These are phyloP conservation scores for Candida ascalaphidarum DNA, from an alignment of 805 yeast species.

Conservation along the genomic window DNA sequence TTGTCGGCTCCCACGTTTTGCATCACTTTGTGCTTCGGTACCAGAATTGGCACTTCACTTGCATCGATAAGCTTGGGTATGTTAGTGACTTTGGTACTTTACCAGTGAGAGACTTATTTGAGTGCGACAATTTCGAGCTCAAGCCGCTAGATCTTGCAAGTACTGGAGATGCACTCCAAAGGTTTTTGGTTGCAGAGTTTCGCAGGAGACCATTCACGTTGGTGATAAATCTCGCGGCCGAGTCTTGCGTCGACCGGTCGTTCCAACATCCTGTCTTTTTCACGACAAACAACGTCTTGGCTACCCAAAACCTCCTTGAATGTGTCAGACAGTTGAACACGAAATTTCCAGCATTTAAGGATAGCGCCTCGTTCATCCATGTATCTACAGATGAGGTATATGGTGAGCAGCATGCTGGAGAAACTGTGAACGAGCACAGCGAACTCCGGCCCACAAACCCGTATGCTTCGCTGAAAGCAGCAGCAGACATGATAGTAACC, in stretches of 20 bases:
- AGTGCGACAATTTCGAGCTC: slow-evolving; percentile 13
- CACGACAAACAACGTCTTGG: slow-evolving; percentile 35
- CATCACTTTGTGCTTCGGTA: slow-evolving; percentile 20
- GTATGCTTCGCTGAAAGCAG: slow-evolving; percentile 49
- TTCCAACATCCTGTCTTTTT: slow-evolving; percentile 36
- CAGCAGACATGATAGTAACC: slow-evolving; percentile 39
- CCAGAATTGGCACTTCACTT: slow-evolving; percentile 25
- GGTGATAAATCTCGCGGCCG: slow-evolving; percentile 48
- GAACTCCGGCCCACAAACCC: slow-evolving; percentile 46
- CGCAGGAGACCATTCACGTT: slow-evolving; percentile 14
- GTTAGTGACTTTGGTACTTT: slow-evolving; percentile 27
- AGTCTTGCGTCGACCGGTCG: slow-evolving; percentile 46
- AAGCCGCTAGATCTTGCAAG: slow-evolving; percentile 28
- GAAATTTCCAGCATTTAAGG: slow-evolving; percentile 1
- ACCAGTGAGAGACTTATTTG: slow-evolving; percentile 5
- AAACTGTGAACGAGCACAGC: slow-evolving; percentile 23
- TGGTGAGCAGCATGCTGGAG: slow-evolving; percentile 29
- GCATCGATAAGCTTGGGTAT: slow-evolving; percentile 41
- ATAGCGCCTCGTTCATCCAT: slow-evolving; percentile 24
- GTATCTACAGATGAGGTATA: slow-evolving; percentile 56
- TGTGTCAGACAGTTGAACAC: slow-evolving; percentile 13
- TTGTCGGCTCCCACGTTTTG: slow-evolving; percentile 43
- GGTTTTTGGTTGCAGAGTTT: slow-evolving; percentile 7
- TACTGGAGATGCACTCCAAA: slow-evolving; percentile 11
- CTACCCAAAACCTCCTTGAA: slow-evolving; percentile 42